Evolutionary conservation across 306 rosid species (phyloP).

Genomic region (Vicia faba): DNA sequence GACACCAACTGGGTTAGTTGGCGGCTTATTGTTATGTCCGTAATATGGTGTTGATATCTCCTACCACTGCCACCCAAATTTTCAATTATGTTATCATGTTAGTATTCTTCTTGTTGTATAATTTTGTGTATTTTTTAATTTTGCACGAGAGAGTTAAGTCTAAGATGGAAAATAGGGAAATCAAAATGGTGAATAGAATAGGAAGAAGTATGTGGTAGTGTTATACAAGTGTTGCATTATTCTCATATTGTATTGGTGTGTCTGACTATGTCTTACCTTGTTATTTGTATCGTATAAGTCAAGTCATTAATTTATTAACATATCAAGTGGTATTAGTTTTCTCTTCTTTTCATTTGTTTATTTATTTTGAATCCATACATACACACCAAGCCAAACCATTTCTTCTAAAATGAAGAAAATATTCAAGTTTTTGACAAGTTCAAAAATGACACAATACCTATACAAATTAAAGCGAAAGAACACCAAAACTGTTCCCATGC

Average conservation of each 20-base stretch:
- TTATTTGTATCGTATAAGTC: no score
- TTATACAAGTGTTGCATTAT: background rate
- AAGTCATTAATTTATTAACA: no score
- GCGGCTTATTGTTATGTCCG: background rate
- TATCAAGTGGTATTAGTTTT: no score
- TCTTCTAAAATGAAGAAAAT: no score
- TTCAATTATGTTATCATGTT: background rate
- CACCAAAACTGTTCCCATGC: no score
- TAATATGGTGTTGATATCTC: constrained; percentile 20
- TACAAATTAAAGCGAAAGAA: no score
- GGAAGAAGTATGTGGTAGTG: constrained; percentile 23
- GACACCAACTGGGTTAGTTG: constrained; percentile 25
- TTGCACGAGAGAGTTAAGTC: background rate
- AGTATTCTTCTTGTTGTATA: background rate
- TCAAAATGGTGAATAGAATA: background rate
- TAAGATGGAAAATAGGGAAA: background rate
- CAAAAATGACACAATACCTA: no score
- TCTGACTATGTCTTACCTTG: no score
- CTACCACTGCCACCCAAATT: background rate
- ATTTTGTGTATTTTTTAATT: background rate
- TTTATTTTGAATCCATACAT: no score
- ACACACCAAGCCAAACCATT: no score
- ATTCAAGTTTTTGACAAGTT: no score
- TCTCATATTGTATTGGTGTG: background rate
- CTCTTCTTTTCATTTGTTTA: no score